These are phyloP conservation scores for Citrus inodora DNA, from an alignment of 345 rosid genomes.

Conservation along the genomic window DNA sequence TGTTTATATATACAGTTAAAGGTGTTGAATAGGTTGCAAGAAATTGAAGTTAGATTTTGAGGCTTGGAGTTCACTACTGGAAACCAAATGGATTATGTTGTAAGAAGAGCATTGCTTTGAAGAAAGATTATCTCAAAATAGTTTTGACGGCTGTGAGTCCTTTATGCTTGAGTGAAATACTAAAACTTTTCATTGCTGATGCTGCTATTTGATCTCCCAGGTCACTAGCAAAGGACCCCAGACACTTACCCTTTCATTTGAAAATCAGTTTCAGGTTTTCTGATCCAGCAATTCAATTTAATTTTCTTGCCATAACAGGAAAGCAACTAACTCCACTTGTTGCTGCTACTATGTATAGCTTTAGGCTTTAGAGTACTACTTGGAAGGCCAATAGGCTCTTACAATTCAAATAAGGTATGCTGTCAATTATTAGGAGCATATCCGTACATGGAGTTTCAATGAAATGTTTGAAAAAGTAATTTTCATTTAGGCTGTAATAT, in stretches of 20 bases:
- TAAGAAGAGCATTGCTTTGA: conserved; percentile 44
- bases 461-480: background rate
- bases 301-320: conserved; percentile 34
- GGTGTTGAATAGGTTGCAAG: conserved; percentile 18
- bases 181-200: conserved; percentile 4
- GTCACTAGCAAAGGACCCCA: background rate
- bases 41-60: conserved; percentile 16
- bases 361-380: background rate
- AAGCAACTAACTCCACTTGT: conserved; percentile 17
- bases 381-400: conserved; percentile 5
- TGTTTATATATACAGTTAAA: conserved; percentile 2
- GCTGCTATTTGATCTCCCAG: background rate
- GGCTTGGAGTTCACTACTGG: conserved; percentile 51
- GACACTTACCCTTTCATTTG: background rate
- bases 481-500: background rate
- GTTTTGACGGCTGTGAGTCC: background rate
- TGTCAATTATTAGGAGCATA: conserved; percentile 21
- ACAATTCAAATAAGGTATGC: conserved; percentile 14
- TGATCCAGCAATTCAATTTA: background rate
- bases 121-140: conserved; percentile 19
- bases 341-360: background rate
- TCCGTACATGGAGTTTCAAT: background rate
- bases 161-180: background rate
- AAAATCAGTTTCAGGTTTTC: conserved; percentile 5
- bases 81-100: conserved; percentile 31